Percentiles rank a stretch among this genome's conserved stretches.
These are phyloP conservation scores for Exophiala sideris DNA, from an alignment of 2,329 filamentous ascomycete genomes.

Conservation along the genomic window DNA sequence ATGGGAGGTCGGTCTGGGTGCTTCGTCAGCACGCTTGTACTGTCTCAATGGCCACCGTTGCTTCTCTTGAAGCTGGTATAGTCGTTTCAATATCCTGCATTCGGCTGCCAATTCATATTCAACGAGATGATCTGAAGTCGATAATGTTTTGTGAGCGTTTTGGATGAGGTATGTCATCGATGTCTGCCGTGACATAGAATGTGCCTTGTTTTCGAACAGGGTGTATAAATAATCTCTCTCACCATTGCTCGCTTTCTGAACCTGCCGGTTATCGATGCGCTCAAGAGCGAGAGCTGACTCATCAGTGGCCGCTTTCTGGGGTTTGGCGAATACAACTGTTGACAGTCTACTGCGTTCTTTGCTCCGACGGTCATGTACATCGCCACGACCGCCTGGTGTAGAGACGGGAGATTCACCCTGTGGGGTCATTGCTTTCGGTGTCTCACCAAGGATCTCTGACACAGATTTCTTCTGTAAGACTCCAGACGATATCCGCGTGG, in stretches of 20 bases:
- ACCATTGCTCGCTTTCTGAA: conserved; percentile 53
- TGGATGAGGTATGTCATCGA: conserved; percentile 69
- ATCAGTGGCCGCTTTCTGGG: conserved; percentile 51
- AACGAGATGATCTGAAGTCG: conserved; percentile 77
- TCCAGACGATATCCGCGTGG: conserved; percentile 67
- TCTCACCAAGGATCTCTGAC: conserved; percentile 66
- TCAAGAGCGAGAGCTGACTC: conserved; percentile 37
- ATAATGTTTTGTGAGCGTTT: conserved; percentile 84
- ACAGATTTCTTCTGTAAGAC: conserved; percentile 69
- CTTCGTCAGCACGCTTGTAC: conserved; percentile 78
- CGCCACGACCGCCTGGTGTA: conserved; percentile 40
- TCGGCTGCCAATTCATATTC: conserved; percentile 83
- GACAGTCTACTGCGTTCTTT: conserved; percentile 63
- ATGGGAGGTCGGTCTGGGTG: conserved; percentile 70
- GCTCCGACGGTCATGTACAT: conserved; percentile 54
- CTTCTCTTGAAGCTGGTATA: conserved; percentile 85
- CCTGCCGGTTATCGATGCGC: conserved; percentile 22
- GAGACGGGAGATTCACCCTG: conserved; percentile 35
- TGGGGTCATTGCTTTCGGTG: conserved; percentile 40
- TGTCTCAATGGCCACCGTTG: conserved; percentile 93
- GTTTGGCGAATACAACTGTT: conserved; percentile 75
- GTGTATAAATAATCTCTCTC: conserved; percentile 61
- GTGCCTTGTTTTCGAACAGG: conserved; percentile 59
- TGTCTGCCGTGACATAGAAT: conserved; percentile 51
- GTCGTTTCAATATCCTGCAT: conserved; percentile 76